Base-by-base conservation (phyloP, 805 yeast genomes). In the Kuraishia cidri region DNA sequence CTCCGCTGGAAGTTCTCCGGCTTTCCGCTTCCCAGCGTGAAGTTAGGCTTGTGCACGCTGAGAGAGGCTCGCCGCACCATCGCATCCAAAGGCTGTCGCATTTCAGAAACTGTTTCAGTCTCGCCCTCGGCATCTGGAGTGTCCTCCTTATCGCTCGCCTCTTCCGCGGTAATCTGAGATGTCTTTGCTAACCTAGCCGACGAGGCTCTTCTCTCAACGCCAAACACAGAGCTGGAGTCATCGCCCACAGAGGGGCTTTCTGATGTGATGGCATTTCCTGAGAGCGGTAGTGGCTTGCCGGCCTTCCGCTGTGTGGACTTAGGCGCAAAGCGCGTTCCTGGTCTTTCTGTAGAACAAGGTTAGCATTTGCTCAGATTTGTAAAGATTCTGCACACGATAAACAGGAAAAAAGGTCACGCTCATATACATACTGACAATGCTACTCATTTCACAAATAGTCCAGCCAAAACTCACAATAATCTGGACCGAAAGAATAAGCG, bases 241-340 rank as follows among this genome's bases (percentile, higher is more conserved):
- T 7, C 23, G 9, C 10, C 23, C 23, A 7, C 10, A 7, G 23
- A 20, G 10, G 23, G 23, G 23, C 9, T 20, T 10, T 10, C 23
- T 20, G 19, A n/a, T n/a, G n/a, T n/a, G n/a, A n/a, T n/a, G n/a
- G n/a, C n/a, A n/a, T n/a, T n/a, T n/a, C n/a, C n/a, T n/a, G n/a
- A n/a, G n/a, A n/a, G n/a, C n/a, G n/a, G n/a, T n/a, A n/a, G n/a
- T n/a, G n/a, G n/a, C n/a, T n/a, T n/a, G n/a, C n/a, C 24, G n/a
- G 24, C 18, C 31, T 39, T 45, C 34, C 62, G 47, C 30, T 48
- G 54, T 1, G 52, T 64, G 8, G 60, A 44, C 39, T 76, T 78
- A 3, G 87, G 87, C n/a, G 69, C 62, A 53, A 80, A 80, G 35
- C 80, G 72, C 9, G 80, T 68, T 11, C 24, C 22, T 6, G 31